A percentile compares a stretch with the other conserved stretches of the same genome.
Evolutionary conservation across 345 rosid genomes (phyloP).

Genomic region (Abelmoschus esculentus): DNA sequence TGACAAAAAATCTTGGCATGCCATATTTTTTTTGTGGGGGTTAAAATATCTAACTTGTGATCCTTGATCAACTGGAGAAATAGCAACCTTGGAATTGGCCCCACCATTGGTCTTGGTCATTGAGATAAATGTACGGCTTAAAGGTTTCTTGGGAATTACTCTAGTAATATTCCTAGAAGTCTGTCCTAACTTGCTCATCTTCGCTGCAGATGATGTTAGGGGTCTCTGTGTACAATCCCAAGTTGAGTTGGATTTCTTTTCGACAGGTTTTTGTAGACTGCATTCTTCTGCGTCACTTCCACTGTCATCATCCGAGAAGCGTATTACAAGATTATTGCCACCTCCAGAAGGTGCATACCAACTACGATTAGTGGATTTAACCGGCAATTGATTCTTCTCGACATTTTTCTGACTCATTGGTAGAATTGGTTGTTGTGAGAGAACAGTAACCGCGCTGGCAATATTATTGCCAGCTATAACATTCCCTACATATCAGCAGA

Average conservation of each 20-base stretch:
- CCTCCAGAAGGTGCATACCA: constrained; percentile 31
- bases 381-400: constrained; percentile 36
- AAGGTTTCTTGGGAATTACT: constrained; percentile 36
- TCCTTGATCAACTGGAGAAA: constrained; percentile 26
- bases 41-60: constrained; percentile 29
- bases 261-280: constrained; percentile 17
- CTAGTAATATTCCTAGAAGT: constrained; percentile 26
- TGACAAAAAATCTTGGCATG: constrained; percentile 34
- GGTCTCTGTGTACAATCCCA: constrained; percentile 25
- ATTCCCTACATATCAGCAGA: constrained; percentile 33
- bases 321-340: constrained; percentile 65
- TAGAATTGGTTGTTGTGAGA: constrained; percentile 20
- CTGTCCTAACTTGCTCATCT: constrained; percentile 27
- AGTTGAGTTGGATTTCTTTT: constrained; percentile 25
- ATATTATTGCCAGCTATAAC: constrained; percentile 20
- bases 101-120: constrained; percentile 30
- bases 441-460: constrained; percentile 17
- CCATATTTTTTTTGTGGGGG: constrained; percentile 29
- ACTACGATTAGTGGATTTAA: constrained; percentile 31
- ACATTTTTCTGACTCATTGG: constrained; percentile 31
- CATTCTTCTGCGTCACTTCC: constrained; percentile 64
- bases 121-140: constrained; percentile 33
- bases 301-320: constrained; percentile 83
- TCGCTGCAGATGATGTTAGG: constrained; percentile 22
- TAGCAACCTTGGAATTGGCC: constrained; percentile 27